Evolutionary conservation across 345 rosid species (phyloP), one percentile per base, ranked within the genome.

Genomic region (Moringa oleifera): DNA sequence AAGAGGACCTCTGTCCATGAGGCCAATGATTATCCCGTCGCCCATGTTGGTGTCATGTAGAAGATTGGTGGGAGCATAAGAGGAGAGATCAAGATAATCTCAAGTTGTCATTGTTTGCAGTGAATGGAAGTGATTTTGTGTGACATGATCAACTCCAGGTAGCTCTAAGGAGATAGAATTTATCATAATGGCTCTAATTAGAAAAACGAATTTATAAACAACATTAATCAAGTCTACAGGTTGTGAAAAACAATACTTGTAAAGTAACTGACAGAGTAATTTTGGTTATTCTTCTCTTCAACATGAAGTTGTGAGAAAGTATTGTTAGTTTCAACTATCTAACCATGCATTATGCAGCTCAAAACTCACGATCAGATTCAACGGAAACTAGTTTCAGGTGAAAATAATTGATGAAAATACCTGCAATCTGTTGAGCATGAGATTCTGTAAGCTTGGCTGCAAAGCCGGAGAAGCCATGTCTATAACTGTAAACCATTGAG

Each of bases 391-490:
- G n/a, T n/a, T n/a, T n/a, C n/a, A n/a, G n/a, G n/a, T n/a, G n/a
- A n/a, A n/a, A n/a, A n/a, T n/a, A n/a, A n/a, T n/a, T n/a, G n/a
- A n/a, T n/a, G n/a, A 33, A 16, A 23, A 46, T 70, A 75, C 79
- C 66, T 0, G 84, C 77, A 33, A 80, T 36, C 57, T 62, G 41
- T 61, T 64, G 69, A 0, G 79, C 84, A 61, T 82, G 75, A 33
- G 73, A 77, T 20, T 73, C 63, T 7, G 68, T 76, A 37, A 86
- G 78, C 55, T 63, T 66, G 19, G 89, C 89, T 0, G 85, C 80
- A 0, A 83, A 83, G 36, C 91, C 91, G 8, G 83, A 80, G 66
- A 86, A 76, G 18, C 75, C 68, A 24, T 68, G 75, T 36, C 71
- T 63, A 63, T 77, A 83, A 23, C 84, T 77, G 58, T 80, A 81